phyloP scores from a whole-genome alignment of 2,329 filamentous ascomycete species.

The Chaetoscypha palmicola region DNA sequence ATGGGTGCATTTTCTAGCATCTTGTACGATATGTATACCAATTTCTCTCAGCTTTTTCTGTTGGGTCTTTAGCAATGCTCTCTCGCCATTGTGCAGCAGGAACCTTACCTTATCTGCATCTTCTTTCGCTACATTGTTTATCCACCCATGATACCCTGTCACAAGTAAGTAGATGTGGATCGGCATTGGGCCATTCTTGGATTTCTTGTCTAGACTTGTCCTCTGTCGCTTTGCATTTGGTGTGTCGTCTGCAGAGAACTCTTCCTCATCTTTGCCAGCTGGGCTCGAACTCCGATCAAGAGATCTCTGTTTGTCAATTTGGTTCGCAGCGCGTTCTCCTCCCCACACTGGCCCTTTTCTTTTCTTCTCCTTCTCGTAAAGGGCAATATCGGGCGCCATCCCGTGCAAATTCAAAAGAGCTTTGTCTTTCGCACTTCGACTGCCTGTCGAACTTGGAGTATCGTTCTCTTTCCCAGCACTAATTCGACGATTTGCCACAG shows the following conservation, averaged over 20 bases:
- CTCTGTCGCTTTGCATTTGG: conserved; percentile 49
- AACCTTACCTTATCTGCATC: conserved; percentile 68
- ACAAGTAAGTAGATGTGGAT: conserved; percentile 71
- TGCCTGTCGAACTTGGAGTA: conserved; percentile 58
- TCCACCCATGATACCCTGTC: conserved; percentile 80
- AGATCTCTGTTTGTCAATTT: conserved; percentile 44
- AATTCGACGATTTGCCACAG: conserved; percentile 42
- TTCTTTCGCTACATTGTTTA: conserved; percentile 64
- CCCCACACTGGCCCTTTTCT: conserved; percentile 54
- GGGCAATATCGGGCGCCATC: conserved; percentile 74
- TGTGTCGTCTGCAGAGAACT: conserved; percentile 41
- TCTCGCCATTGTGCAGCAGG: not conserved
- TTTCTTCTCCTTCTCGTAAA: conserved; percentile 93
- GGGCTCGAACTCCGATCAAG: conserved; percentile 35
- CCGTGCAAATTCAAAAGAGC: conserved; percentile 71
- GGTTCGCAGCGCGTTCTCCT: conserved; percentile 54
- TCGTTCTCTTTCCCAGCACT: conserved; percentile 74
- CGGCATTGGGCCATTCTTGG: conserved; percentile 38
- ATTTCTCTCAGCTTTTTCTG: conserved; percentile 76
- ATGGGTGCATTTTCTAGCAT: conserved; percentile 72
- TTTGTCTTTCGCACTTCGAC: conserved; percentile 80
- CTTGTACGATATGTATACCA: conserved; percentile 73
- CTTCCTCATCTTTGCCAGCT: conserved; percentile 31
- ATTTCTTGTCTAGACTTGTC: conserved; percentile 38
- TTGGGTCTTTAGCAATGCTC: conserved; percentile 15